These are phyloP conservation scores for Aspergillus bridgeri DNA, from an alignment of 495 filamentous ascomycete species.

Conservation along the genomic window DNA sequence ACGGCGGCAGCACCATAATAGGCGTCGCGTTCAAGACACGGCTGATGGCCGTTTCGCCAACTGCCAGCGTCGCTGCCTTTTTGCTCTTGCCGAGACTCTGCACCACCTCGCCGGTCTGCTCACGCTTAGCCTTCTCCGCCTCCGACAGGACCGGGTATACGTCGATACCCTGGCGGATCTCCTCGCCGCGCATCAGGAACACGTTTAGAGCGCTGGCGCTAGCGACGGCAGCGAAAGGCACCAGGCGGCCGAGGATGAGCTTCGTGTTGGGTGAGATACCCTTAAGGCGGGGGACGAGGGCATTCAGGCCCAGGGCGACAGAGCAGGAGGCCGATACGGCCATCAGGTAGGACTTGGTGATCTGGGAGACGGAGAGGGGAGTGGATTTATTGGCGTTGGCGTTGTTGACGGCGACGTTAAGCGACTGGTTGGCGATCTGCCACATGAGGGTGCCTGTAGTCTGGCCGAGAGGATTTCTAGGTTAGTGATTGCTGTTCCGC, in stretches of 20 bases:
- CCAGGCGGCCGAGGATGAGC: constrained; percentile 72
- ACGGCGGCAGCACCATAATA: constrained; percentile 90
- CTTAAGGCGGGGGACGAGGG: constrained; percentile 80
- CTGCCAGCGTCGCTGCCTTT: constrained; percentile 81
- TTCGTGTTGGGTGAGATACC: constrained; percentile 67
- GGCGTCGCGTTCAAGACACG: constrained; percentile 90
- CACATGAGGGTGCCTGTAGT: constrained; percentile 86
- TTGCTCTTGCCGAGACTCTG: constrained; percentile 77
- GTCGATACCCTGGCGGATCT: constrained; percentile 90
- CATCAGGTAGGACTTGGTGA: constrained; percentile 84
- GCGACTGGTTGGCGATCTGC: constrained; percentile 95
- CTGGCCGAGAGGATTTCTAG: constrained; percentile 35
- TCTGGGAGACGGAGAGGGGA: constrained; percentile 71
- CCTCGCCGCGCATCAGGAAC: constrained; percentile 94
- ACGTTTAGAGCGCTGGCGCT: constrained; percentile 89
- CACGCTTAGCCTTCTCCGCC: constrained; percentile 42
- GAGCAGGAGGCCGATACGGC: constrained; percentile 90
- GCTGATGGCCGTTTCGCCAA: constrained; percentile 84
- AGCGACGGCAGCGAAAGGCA: constrained; percentile 93
- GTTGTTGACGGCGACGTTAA: constrained; percentile 96
- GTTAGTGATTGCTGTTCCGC: not conserved
- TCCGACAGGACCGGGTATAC: constrained; percentile 71
- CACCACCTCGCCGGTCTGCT: constrained; percentile 56
- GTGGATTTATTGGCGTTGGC: constrained; percentile 97
- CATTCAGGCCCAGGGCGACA: constrained; percentile 89